A percentile compares a stretch with the other conserved stretches of the same genome.
These are phyloP conservation scores for Roridomyces roridus DNA, from an alignment of 768 basidiomycete species.

Conservation along the genomic window DNA sequence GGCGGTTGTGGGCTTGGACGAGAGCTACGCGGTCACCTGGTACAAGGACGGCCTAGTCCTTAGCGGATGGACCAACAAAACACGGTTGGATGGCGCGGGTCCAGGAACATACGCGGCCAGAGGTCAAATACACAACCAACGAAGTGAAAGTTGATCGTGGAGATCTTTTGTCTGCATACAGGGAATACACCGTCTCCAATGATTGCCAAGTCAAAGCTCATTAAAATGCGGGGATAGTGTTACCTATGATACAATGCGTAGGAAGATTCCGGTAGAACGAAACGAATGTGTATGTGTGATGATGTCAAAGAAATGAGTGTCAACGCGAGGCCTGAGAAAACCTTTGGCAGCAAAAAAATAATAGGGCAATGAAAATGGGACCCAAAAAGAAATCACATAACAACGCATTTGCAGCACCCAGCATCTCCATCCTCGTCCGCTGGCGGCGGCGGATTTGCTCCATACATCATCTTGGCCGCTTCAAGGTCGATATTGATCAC, in stretches of 20 bases:
- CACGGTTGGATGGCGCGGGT: constrained; percentile 45
- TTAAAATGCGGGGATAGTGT: background rate
- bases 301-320: background rate
- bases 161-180: constrained; percentile 24
- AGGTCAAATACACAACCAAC: constrained; percentile 58
- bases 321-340: background rate
- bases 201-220: background rate
- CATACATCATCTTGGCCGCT: constrained; percentile 36
- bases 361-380: background rate
- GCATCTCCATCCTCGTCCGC: constrained; percentile 56
- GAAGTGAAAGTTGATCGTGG: constrained; percentile 60
- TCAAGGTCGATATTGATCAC: constrained; percentile 28
- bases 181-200: constrained; percentile 29
- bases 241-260: no score
- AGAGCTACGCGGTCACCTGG: constrained; percentile 67
- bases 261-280: no score
- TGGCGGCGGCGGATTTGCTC: constrained; percentile 32
- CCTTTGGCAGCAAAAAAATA: background rate
- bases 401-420: constrained; percentile 83
- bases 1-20: constrained; percentile 34
- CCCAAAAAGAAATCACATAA: constrained; percentile 65
- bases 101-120: constrained; percentile 51
- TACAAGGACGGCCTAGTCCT: constrained; percentile 51
- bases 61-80: constrained; percentile 55
- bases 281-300: no score